Percentiles rank a stretch among this genome's conserved stretches.
phyloP scores from a whole-genome alignment of 2,329 filamentous ascomycete genomes.

The Ceratocystiopsis sp. region DNA sequence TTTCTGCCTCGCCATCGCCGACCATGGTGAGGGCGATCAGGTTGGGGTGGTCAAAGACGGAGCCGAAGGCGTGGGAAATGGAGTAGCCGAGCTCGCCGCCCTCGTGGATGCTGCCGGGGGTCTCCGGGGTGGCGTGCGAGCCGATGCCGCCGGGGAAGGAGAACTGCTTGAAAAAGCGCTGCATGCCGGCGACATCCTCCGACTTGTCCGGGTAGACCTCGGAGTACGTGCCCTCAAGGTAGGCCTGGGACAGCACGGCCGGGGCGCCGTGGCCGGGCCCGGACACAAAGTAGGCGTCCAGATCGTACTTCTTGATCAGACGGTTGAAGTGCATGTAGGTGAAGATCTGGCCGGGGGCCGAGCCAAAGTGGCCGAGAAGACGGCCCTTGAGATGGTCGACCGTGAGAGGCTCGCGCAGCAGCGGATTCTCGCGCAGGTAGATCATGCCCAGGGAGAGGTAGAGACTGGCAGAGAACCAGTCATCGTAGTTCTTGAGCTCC shows the following conservation, averaged over 20 bases:
- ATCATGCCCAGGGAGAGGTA: constrained; percentile 70
- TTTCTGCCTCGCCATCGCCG: constrained; percentile 68
- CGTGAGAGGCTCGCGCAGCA: constrained; percentile 52
- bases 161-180: constrained; percentile 67
- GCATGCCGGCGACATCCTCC: constrained; percentile 50
- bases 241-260: constrained; percentile 58
- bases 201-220: constrained; percentile 63
- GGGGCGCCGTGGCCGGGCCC: constrained; percentile 67
- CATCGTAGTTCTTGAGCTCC: constrained; percentile 50
- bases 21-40: constrained; percentile 65
- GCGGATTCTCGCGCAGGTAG: constrained; percentile 56
- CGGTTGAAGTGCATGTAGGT: constrained; percentile 72
- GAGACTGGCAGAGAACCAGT: constrained; percentile 58
- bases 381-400: constrained; percentile 57
- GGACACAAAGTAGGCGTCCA: constrained; percentile 56
- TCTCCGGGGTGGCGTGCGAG: constrained; percentile 64
- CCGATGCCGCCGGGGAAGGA: constrained; percentile 68
- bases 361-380: constrained; percentile 63
- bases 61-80: constrained; percentile 61
- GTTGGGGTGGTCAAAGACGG: constrained; percentile 58
- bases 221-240: constrained; percentile 61
- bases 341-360: constrained; percentile 65
- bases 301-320: constrained; percentile 62
- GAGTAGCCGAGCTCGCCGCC: constrained; percentile 72
- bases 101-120: constrained; percentile 60